A percentile compares a stretch with the other conserved stretches of the same genome.
phyloP scores from a whole-genome alignment of 495 filamentous ascomycete species.

The Hypoxylon lienhwacheense region DNA sequence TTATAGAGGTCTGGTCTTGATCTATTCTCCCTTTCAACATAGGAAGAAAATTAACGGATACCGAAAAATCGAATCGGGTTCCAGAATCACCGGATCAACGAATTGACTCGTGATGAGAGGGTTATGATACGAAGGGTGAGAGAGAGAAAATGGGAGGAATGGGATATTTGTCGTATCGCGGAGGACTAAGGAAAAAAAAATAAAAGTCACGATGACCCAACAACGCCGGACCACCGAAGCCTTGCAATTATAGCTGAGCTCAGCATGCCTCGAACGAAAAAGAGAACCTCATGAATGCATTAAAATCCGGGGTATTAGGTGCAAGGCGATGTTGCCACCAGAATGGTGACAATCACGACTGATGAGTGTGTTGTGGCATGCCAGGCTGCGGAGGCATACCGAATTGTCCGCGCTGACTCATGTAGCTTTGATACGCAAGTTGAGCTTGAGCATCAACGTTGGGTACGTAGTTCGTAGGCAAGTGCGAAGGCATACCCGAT shows the following conservation, averaged over 20 bases:
- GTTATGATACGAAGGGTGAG: slow-evolving; percentile 34
- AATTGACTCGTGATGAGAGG: slow-evolving; percentile 12
- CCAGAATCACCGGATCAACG: slow-evolving; percentile 13
- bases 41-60: slow-evolving; percentile 22
- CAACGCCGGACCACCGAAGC: slow-evolving; percentile 41
- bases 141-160: slow-evolving; percentile 31
- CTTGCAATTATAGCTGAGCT: slow-evolving; percentile 39
- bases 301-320: slow-evolving; percentile 55
- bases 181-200: slow-evolving; percentile 16
- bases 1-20: background rate
- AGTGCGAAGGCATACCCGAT: slow-evolving; percentile 54
- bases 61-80: slow-evolving; percentile 6
- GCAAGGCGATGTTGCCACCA: slow-evolving; percentile 42
- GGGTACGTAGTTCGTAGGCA: slow-evolving; percentile 54
- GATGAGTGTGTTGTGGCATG: slow-evolving; percentile 58
- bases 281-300: slow-evolving; percentile 52
- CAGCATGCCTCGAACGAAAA: slow-evolving; percentile 41
- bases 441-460: slow-evolving; percentile 59
- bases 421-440: slow-evolving; percentile 65
- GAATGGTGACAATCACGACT: slow-evolving; percentile 38
- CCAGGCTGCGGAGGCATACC: slow-evolving; percentile 55
- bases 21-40: slow-evolving; percentile 14
- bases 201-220: slow-evolving; percentile 40
- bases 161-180: slow-evolving; percentile 30
- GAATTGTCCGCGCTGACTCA: slow-evolving; percentile 56